Evolutionary conservation across 768 basidiomycete species (phyloP), one percentile per base, ranked within the genome.

Genomic region (Calocybe indica): DNA sequence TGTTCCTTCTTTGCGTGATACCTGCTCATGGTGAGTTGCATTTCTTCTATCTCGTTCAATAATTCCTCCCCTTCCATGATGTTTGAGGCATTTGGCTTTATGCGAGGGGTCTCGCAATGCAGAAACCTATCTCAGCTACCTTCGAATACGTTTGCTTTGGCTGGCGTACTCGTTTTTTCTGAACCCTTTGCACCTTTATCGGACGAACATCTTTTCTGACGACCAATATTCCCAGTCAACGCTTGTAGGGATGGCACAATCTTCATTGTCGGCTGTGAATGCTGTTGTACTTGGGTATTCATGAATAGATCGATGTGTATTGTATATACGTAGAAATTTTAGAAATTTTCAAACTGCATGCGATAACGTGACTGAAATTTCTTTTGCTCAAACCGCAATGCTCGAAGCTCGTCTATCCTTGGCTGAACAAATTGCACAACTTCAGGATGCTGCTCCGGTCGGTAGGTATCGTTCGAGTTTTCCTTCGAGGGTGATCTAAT

Each of bases 81-180:
- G 85, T 82, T 86, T 87, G 86, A 88, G 86, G 86, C 86, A 88
- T 88, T 88, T 88, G 85, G 86, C 86, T 88, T 88, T 87, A 88
- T 55, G 85, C 79, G 70, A 72, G 77, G 64, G 58, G 55, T 67
- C 79, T 77, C 78, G 82, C 83, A 72, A 65, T 88, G 87, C 82
- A 85, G 86, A 89, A 83, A 80, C 56, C 62, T 74, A 86, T 79
- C 87, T 89, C 87, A 88, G 85, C 86, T 88, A 88, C 87, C 87
- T 89, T 86, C 83, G 79, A 79, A 74, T 71, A 63, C 65, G 66
- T 57, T 67, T 65, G 55, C 70, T 67, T 75, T 71, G 70, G 71
- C 60, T 54, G 67, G 60, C 22, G 22, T 22, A 22, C 22, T 22
- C 22, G 22, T 22, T 22, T 22, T 22, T 22, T 22, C 22, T 22